A percentile compares a stretch with the other conserved stretches of the same genome.
Evolutionary conservation across 495 filamentous ascomycete genomes (phyloP).

Genomic region (Tricharina praecox): DNA sequence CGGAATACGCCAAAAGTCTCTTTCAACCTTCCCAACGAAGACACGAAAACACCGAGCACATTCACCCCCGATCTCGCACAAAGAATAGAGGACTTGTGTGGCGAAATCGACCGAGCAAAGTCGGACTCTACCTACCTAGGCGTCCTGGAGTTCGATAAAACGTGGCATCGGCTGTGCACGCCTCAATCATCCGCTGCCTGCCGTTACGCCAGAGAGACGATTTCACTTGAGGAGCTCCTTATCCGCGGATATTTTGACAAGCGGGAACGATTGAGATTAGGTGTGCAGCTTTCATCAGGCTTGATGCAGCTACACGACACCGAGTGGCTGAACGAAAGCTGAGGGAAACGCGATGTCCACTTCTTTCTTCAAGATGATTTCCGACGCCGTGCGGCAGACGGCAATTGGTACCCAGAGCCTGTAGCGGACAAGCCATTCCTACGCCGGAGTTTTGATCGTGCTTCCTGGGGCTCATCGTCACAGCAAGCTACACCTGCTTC

Average conservation of each 20-base stretch:
- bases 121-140: no score
- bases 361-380: neutral
- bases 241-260: neutral
- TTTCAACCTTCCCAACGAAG: no score
- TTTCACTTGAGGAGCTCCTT: slow-evolving; percentile 1
- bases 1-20: no score
- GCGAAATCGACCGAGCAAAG: slow-evolving; percentile 2
- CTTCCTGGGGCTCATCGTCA: neutral
- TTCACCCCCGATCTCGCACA: neutral
- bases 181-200: neutral
- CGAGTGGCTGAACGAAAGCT: neutral
- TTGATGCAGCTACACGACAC: slow-evolving; percentile 4
- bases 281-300: neutral
- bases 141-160: neutral
- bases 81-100: slow-evolving; percentile 10
- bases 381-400: neutral
- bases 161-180: neutral
- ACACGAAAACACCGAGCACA: neutral
- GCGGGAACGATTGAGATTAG: neutral
- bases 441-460: slow-evolving; percentile 1
- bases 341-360: slow-evolving; percentile 3
- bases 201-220: neutral
- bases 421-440: neutral
- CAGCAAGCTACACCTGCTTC: neutral
- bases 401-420: neutral